Evolutionary conservation across 108 stramenopile genomes (phyloP).

Genomic region (Pseudonitzschia delicatissima): DNA sequence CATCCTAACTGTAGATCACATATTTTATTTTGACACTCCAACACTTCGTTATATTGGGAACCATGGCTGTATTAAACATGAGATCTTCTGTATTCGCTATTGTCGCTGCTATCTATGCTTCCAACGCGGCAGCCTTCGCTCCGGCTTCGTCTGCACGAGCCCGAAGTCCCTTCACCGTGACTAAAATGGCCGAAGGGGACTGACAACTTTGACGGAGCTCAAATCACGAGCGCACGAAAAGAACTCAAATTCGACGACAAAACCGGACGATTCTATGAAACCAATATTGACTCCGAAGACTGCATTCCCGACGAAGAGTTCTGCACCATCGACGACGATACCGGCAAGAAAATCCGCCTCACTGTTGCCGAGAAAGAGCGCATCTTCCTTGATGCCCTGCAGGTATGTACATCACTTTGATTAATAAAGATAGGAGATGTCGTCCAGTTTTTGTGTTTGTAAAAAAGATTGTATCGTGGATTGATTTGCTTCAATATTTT

Average conservation of each 20-base stretch:
- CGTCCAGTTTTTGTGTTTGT: background rate
- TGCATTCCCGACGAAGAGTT: slow-evolving; percentile 85
- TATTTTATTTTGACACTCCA: too few relatives aligned
- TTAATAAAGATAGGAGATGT: background rate
- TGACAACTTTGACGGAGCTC: slow-evolving; percentile 16
- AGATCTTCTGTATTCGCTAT: slow-evolving; percentile 3
- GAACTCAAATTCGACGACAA: slow-evolving; percentile 74
- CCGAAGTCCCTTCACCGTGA: background rate
- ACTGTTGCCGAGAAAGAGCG: slow-evolving; percentile 90
- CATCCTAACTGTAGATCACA: too few relatives aligned
- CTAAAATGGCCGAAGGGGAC: slow-evolving; percentile 12
- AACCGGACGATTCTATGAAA: slow-evolving; percentile 77
- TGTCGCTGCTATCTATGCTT: background rate
- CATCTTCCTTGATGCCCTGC: slow-evolving; percentile 93
- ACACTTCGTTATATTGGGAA: too few relatives aligned
- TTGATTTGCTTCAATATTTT: background rate
- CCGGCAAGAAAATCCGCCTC: slow-evolving; percentile 63
- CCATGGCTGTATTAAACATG: background rate
- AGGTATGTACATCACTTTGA: slow-evolving; percentile 50
- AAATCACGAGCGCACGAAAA: slow-evolving; percentile 43
- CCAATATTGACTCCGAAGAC: slow-evolving; percentile 46
- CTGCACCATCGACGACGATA: slow-evolving; percentile 69
- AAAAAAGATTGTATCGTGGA: background rate
- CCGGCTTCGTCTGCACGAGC: background rate
- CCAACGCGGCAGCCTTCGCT: slow-evolving; percentile 2